phyloP scores from a whole-genome alignment of 768 basidiomycete genomes.

The Brasilioporus rufonigricans region DNA sequence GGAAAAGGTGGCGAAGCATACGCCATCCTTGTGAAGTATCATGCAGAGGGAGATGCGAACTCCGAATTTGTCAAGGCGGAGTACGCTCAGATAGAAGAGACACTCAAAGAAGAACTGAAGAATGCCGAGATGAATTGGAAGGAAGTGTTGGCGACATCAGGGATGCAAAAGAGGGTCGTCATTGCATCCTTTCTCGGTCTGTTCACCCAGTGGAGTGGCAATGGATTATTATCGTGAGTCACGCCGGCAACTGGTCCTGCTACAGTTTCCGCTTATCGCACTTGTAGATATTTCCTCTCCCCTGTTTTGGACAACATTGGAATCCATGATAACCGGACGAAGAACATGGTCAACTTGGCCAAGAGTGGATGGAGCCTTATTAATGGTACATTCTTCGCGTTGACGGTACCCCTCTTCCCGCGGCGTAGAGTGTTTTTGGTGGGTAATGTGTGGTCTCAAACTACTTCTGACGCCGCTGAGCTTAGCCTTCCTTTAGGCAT shows the following conservation, averaged over 20 bases:
- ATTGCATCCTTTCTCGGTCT: slow-evolving; percentile 13
- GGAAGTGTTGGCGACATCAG: slow-evolving; percentile 5
- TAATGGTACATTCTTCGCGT: not conserved
- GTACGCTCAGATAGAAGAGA: no score
- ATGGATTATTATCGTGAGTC: not conserved
- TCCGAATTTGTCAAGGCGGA: slow-evolving; percentile 12
- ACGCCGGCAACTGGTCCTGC: no score
- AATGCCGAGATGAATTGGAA: not conserved
- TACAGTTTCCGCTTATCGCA: not conserved
- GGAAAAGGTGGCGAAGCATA: slow-evolving; percentile 52
- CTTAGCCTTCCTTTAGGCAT: not conserved
- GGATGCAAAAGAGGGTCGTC: not conserved
- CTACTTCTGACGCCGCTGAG: not conserved
- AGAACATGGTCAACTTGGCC: no score
- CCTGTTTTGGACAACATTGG: slow-evolving; percentile 8
- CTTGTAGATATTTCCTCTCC: slow-evolving; percentile 9
- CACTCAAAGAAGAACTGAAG: not conserved
- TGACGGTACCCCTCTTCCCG: slow-evolving; percentile 1
- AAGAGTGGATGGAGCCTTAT: not conserved
- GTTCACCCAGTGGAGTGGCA: slow-evolving; percentile 12
- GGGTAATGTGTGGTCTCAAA: not conserved
- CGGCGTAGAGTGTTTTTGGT: slow-evolving; percentile 11
- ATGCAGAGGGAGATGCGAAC: slow-evolving; percentile 1
- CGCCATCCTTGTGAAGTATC: not conserved
- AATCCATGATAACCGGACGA: no score